phyloP scores from a whole-genome alignment of 139 green algal genomes.

The Coelastrella sp. region DNA sequence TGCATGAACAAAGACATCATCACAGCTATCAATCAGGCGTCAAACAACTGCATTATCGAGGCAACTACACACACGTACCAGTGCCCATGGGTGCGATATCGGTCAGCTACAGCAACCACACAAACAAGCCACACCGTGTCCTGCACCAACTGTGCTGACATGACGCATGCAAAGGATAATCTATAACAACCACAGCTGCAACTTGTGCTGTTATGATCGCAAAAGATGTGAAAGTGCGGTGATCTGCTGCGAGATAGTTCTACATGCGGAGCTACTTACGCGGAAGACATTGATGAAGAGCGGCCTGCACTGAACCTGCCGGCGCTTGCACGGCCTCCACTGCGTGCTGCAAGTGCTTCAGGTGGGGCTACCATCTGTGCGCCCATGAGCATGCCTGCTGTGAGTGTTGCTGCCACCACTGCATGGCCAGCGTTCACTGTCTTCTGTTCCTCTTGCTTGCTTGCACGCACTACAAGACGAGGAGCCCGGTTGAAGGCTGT shows the following conservation, averaged over 20 bases:
- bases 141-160: background rate
- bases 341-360: slow-evolving; percentile 31
- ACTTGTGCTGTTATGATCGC: no score
- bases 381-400: slow-evolving; percentile 23
- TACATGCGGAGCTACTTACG: slow-evolving; percentile 23
- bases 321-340: slow-evolving; percentile 25
- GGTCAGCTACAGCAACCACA: background rate
- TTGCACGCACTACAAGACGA: background rate
- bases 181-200: background rate
- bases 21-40: no score
- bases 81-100: background rate
- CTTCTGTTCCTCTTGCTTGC: slow-evolving; percentile 27
- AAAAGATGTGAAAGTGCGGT: background rate
- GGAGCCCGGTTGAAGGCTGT: background rate
- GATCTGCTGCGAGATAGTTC: background rate
- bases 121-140: background rate
- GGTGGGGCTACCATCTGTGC: background rate
- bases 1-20: no score
- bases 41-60: no score
- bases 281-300: background rate
- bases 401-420: slow-evolving; percentile 14
- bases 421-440: background rate
- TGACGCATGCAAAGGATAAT: background rate
- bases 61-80: no score
- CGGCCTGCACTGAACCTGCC: slow-evolving; percentile 33